Conservation (phyloP, 768 basidiomycete genomes). For the Leccinum ochraceum region DNA sequence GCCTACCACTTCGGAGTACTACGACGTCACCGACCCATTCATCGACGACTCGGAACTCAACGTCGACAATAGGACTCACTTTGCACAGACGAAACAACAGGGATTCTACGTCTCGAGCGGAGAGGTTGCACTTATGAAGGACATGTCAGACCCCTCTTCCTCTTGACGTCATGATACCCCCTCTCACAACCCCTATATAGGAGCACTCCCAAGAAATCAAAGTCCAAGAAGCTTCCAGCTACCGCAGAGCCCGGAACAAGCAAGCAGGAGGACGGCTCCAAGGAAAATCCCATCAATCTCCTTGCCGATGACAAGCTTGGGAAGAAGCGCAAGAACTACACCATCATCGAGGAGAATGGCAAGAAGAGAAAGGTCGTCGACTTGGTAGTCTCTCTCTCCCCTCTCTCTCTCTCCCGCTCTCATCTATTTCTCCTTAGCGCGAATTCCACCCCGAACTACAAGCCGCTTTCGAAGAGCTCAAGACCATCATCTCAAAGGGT, state of each 20-base stretch:
- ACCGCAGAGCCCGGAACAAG: constrained; percentile 24
- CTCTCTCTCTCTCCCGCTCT: neutral
- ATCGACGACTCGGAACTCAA: constrained; percentile 97
- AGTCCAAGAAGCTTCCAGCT: constrained; percentile 52
- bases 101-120: constrained; percentile 93
- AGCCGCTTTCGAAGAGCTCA: constrained; percentile 57
- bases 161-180: neutral
- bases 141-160: constrained; percentile 45
- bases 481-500: constrained; percentile 61
- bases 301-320: constrained; percentile 41
- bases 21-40: constrained; percentile 91
- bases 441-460: constrained; percentile 76
- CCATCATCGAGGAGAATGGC: constrained; percentile 52
- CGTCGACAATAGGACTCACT: constrained; percentile 87
- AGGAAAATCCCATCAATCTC: constrained; percentile 52
- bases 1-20: constrained; percentile 67
- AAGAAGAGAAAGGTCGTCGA: constrained; percentile 76
- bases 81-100: constrained; percentile 88
- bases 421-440: constrained; percentile 36
- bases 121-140: constrained; percentile 82
- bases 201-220: constrained; percentile 70
- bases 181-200: constrained; percentile 25
- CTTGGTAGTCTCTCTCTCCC: constrained; percentile 42
- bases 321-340: constrained; percentile 58
- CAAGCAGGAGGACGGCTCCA: constrained; percentile 42